A percentile compares a stretch with the other conserved stretches of the same genome.
phyloP scores from a whole-genome alignment of 2,329 filamentous ascomycete species.

The Gaeumannomyces tritici region DNA sequence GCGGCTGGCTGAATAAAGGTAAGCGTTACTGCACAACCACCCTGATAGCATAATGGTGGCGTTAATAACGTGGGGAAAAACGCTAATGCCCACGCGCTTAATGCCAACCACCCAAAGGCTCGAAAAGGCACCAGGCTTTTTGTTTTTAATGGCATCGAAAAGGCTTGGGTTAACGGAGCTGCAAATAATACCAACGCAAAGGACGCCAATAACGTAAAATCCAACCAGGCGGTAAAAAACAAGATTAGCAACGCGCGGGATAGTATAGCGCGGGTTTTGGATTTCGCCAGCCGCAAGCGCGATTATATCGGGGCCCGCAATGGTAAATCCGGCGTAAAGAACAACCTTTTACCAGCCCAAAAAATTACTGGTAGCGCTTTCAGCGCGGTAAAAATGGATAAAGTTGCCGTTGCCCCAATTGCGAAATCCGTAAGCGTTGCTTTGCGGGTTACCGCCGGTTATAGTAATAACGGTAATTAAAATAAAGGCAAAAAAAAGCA shows the following conservation, averaged over 20 bases:
- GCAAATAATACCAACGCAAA: constrained; percentile 69
- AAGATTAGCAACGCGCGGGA: constrained; percentile 68
- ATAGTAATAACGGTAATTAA: constrained; percentile 9
- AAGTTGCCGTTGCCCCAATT: constrained; percentile 7
- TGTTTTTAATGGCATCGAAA: constrained; percentile 49
- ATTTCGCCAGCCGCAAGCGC: constrained; percentile 56
- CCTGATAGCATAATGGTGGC: constrained; percentile 24
- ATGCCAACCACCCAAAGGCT: constrained; percentile 40
- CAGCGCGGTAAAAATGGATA: constrained; percentile 1
- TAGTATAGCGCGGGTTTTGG: constrained; percentile 67
- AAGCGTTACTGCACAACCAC: constrained; percentile 36
- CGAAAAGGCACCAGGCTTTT: constrained; percentile 29
- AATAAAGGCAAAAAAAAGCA: constrained; percentile 8
- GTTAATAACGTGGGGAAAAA: constrained; percentile 47
- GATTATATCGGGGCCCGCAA: constrained; percentile 7
- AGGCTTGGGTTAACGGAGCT: constrained; percentile 31
- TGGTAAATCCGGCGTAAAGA: constrained; percentile 6
- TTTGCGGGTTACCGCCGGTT: constrained; percentile 1
- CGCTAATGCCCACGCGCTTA: constrained; percentile 35
- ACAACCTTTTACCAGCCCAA: constrained; percentile 5
- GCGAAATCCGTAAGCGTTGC: constrained; percentile 7
- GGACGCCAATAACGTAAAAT: constrained; percentile 68
- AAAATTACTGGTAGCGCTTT: constrained; percentile 1
- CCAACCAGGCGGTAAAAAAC: constrained; percentile 76
- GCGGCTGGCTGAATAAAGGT: constrained; percentile 35